These are phyloP conservation scores for Candolleomyces efflorescens DNA, from an alignment of 768 basidiomycete genomes.

Conservation along the genomic window DNA sequence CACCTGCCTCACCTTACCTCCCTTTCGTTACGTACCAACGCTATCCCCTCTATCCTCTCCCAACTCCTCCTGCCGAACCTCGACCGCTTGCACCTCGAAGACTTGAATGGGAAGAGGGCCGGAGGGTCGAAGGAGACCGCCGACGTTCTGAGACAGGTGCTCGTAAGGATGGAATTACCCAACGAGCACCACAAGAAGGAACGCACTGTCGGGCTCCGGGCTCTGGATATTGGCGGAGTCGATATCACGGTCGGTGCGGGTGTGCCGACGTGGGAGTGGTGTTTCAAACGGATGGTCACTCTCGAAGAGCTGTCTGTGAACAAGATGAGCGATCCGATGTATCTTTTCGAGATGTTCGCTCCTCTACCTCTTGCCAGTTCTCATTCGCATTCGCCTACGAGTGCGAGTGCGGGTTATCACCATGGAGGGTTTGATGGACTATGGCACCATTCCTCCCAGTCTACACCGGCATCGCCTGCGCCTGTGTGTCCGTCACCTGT, in stretches of 20 bases:
- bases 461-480: too few species aligned
- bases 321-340: constrained; percentile 16
- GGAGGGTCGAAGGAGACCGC: constrained; percentile 25
- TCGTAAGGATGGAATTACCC: constrained; percentile 28
- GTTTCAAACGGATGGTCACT: constrained; percentile 23
- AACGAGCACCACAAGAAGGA: constrained; percentile 10
- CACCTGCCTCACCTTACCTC: constrained; percentile 19
- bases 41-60: constrained; percentile 26
- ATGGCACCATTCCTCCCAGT: too few species aligned
- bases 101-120: constrained; percentile 29
- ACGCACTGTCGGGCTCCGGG: constrained; percentile 13
- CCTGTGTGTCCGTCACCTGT: too few species aligned
- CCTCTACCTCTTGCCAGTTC: not conserved
- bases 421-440: too few species aligned
- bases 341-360: constrained; percentile 16
- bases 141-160: constrained; percentile 20
- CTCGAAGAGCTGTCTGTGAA: constrained; percentile 19
- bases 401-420: too few species aligned
- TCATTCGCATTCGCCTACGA: too few species aligned
- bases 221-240: constrained; percentile 24
- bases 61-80: constrained; percentile 28
- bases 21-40: constrained; percentile 31
- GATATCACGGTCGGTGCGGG: constrained; percentile 2
- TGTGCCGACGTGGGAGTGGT: constrained; percentile 23
- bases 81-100: constrained; percentile 25